phyloP scores from a whole-genome alignment of 2,329 filamentous ascomycete genomes.

The Pseudogymnoascus verrucosus region DNA sequence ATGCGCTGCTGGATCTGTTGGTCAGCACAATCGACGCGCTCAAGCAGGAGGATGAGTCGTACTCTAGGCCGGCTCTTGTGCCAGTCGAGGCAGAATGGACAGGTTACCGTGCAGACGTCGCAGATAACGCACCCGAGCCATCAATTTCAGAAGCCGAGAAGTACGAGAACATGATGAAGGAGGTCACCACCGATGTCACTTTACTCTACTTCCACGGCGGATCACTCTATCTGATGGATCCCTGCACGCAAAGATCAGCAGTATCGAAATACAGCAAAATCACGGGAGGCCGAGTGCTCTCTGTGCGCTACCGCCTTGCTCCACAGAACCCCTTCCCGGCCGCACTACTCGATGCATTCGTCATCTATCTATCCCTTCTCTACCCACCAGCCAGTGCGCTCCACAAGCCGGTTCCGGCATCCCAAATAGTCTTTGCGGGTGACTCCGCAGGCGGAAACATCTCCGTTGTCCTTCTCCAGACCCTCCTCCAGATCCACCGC shows the following conservation, averaged over 20 bases:
- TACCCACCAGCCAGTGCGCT: slow-evolving; percentile 62
- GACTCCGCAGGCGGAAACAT: slow-evolving; percentile 70
- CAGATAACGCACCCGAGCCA: slow-evolving; percentile 42
- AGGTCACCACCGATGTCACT: slow-evolving; percentile 54
- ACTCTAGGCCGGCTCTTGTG: slow-evolving; percentile 42
- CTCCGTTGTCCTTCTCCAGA: slow-evolving; percentile 56
- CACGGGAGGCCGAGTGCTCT: slow-evolving; percentile 60
- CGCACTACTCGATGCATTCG: slow-evolving; percentile 63
- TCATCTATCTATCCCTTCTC: slow-evolving; percentile 64
- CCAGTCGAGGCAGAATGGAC: slow-evolving; percentile 69
- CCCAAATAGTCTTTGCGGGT: slow-evolving; percentile 62
- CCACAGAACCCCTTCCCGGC: slow-evolving; percentile 70
- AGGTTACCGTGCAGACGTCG: slow-evolving; percentile 53
- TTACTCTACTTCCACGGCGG: slow-evolving; percentile 72
- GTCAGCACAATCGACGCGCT: slow-evolving; percentile 49
- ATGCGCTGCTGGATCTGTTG: slow-evolving; percentile 50
- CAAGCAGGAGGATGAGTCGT: slow-evolving; percentile 27
- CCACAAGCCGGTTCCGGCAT: slow-evolving; percentile 56
- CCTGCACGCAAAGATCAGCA: slow-evolving; percentile 53
- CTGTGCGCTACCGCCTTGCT: slow-evolving; percentile 66
- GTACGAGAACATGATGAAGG: slow-evolving; percentile 59
- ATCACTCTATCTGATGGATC: slow-evolving; percentile 64
- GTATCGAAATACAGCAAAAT: slow-evolving; percentile 57
- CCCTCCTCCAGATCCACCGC: slow-evolving; percentile 56
- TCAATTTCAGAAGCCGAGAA: slow-evolving; percentile 53